Evolutionary conservation across 73 alveolate genomes (phyloP), one percentile per base, ranked within the genome.

Genomic region (Paramecium caudatum): DNA sequence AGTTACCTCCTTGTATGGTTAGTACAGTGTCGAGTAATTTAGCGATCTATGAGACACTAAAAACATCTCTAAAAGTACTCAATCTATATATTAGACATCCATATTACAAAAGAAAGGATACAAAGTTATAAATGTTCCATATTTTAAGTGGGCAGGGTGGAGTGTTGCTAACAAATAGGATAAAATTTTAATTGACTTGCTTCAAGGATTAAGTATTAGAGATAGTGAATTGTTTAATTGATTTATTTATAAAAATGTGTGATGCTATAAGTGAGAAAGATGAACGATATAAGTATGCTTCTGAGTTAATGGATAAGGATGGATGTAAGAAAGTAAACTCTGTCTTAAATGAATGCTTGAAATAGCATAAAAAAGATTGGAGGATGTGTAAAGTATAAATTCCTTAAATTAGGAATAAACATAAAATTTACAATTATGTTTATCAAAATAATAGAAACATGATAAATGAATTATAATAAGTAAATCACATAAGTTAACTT

Each of bases 381-480:
- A 65, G 83, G 34, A 33, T 65, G 49, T 65, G 83, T 12, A 65
- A 65, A 34, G 80, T 55, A 55, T n/a, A n/a, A n/a, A n/a, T n/a
- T n/a, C n/a, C n/a, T n/a, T n/a, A n/a, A n/a, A n/a, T n/a, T n/a
- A n/a, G n/a, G n/a, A n/a, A n/a, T n/a, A n/a, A n/a, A n/a, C n/a
- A n/a, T n/a, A n/a, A n/a, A n/a, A n/a, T n/a, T n/a, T n/a, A n/a
- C n/a, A n/a, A n/a, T n/a, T n/a, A n/a, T n/a, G n/a, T n/a, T n/a
- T n/a, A n/a, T n/a, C n/a, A n/a, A n/a, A n/a, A n/a, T n/a, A n/a
- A n/a, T n/a, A n/a, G n/a, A n/a, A n/a, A n/a, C n/a, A n/a, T n/a
- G n/a, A n/a, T n/a, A n/a, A n/a, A n/a, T n/a, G n/a, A n/a, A n/a
- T n/a, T n/a, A n/a, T n/a, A n/a, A n/a, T n/a, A n/a, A n/a, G n/a